These are phyloP conservation scores for Thermomucor indicae-seudaticae DNA, from an alignment of 371 early-diverging fungal species.

Conservation along the genomic window DNA sequence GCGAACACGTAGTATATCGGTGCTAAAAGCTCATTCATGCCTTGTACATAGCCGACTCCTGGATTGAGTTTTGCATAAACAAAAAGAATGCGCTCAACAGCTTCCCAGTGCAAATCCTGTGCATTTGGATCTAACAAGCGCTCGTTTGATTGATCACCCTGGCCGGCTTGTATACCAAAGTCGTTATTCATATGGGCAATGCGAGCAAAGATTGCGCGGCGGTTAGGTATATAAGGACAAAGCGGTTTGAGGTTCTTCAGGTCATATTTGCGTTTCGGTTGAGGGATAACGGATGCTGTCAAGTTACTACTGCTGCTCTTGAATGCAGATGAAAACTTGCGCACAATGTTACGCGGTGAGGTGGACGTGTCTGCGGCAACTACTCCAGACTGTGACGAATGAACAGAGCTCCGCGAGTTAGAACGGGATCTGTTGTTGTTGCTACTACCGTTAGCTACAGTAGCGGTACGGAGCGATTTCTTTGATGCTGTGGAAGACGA, in stretches of 20 bases:
- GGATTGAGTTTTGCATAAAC: slow-evolving; percentile 84
- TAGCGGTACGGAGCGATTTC: slow-evolving; percentile 27
- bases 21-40: slow-evolving; percentile 86
- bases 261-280: slow-evolving; percentile 10
- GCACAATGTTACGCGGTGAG: slow-evolving; percentile 39
- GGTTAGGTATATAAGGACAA: slow-evolving; percentile 54
- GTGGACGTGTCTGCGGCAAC: slow-evolving; percentile 24
- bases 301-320: not conserved
- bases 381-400: slow-evolving; percentile 33
- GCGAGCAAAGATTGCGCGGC: slow-evolving; percentile 62
- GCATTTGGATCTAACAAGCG: slow-evolving; percentile 15
- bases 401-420: slow-evolving; percentile 38
- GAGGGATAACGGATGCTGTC: slow-evolving; percentile 6
- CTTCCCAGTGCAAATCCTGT: slow-evolving; percentile 80
- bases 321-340: slow-evolving; percentile 42
- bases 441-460: slow-evolving; percentile 3
- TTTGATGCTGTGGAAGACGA: slow-evolving; percentile 40
- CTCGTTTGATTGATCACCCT: slow-evolving; percentile 7
- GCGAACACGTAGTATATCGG: slow-evolving; percentile 84
- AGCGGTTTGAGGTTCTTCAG: slow-evolving; percentile 31
- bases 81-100: slow-evolving; percentile 77
- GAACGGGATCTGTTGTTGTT: slow-evolving; percentile 26
- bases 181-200: slow-evolving; percentile 63
- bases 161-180: slow-evolving; percentile 44
- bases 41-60: slow-evolving; percentile 87